These are phyloP conservation scores for Cryptosporidium andersoni DNA, from an alignment of 169 alveolate species.

Conservation along the genomic window DNA sequence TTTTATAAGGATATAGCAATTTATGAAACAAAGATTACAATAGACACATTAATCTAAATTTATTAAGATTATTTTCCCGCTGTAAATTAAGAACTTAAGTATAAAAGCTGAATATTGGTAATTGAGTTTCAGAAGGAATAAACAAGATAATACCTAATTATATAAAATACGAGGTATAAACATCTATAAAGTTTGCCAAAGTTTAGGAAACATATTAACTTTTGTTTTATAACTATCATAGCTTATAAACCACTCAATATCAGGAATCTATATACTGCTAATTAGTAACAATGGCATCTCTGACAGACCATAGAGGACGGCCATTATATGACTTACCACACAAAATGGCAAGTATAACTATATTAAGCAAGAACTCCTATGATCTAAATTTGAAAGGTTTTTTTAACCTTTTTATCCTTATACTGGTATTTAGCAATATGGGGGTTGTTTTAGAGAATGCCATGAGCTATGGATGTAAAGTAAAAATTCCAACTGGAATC, in stretches of 20 bases:
- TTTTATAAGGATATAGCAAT: too few relatives aligned
- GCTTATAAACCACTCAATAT: too few relatives aligned
- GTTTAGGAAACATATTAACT: too few relatives aligned
- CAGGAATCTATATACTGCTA: too few relatives aligned
- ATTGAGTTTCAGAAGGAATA: background rate
- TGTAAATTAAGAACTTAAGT: too few relatives aligned
- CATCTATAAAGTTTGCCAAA: too few relatives aligned
- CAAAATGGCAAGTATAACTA: slow-evolving; percentile 69
- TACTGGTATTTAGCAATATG: slow-evolving; percentile 85
- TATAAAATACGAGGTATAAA: background rate
- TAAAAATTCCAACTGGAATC: slow-evolving; percentile 76
- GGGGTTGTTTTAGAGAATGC: slow-evolving; percentile 86
- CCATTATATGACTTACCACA: slow-evolving; percentile 64
- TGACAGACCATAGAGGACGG: slow-evolving; percentile 56
- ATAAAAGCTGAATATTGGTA: too few relatives aligned
- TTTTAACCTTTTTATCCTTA: slow-evolving; percentile 82
- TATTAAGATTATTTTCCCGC: too few relatives aligned
- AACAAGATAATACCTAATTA: background rate
- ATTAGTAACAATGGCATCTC: background rate
- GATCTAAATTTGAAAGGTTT: slow-evolving; percentile 86
- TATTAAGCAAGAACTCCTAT: slow-evolving; percentile 70
- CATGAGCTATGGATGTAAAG: slow-evolving; percentile 85
- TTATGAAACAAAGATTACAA: too few relatives aligned
- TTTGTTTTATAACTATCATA: too few relatives aligned
- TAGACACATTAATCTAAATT: too few relatives aligned